These are phyloP conservation scores for Knoxdaviesia capensis DNA, from an alignment of 2,329 filamentous ascomycete genomes.

Conservation along the genomic window DNA sequence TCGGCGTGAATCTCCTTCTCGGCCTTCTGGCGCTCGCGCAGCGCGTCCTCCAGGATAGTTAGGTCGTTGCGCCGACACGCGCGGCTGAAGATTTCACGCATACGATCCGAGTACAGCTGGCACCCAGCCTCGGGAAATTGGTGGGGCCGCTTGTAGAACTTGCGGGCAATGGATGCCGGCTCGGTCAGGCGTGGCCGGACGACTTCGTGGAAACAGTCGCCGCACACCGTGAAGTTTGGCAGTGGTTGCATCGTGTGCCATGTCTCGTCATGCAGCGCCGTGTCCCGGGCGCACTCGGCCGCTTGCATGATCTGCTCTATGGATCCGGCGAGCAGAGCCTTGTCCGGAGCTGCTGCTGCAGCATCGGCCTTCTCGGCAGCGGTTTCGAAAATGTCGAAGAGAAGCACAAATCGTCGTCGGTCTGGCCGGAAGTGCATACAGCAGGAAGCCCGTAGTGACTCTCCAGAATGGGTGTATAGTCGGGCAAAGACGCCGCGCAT, in stretches of 20 bases:
- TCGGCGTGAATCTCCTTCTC: too few species aligned
- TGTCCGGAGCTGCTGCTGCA: conserved; percentile 27
- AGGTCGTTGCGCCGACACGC: too few species aligned
- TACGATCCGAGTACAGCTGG: conserved; percentile 62
- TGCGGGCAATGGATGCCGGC: conserved; percentile 33
- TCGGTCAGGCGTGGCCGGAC: conserved; percentile 47
- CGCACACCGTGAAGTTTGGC: conserved; percentile 65
- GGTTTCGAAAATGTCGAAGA: conserved; percentile 40
- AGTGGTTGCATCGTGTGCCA: conserved; percentile 67
- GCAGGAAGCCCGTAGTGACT: conserved; percentile 34
- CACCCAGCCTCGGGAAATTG: conserved; percentile 38
- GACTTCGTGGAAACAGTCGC: conserved; percentile 66
- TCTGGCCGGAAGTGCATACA: conserved; percentile 40
- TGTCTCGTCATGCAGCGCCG: conserved; percentile 34
- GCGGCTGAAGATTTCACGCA: conserved; percentile 19
- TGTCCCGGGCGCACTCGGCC: conserved; percentile 45
- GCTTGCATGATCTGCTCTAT: conserved; percentile 35
- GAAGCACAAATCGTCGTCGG: conserved; percentile 32
- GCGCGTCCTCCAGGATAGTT: too few species aligned
- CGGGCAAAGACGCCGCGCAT: conserved; percentile 46
- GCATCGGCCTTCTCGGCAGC: conserved; percentile 28
- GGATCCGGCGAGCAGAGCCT: conserved; percentile 41
- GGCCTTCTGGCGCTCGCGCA: too few species aligned
- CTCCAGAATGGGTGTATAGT: conserved; percentile 22
- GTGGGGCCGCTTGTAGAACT: conserved; percentile 43